Percentiles rank a stretch among this genome's conserved stretches.
These are phyloP conservation scores for Cercospora sp. DNA, from an alignment of 2,329 filamentous ascomycete genomes.

Conservation along the genomic window DNA sequence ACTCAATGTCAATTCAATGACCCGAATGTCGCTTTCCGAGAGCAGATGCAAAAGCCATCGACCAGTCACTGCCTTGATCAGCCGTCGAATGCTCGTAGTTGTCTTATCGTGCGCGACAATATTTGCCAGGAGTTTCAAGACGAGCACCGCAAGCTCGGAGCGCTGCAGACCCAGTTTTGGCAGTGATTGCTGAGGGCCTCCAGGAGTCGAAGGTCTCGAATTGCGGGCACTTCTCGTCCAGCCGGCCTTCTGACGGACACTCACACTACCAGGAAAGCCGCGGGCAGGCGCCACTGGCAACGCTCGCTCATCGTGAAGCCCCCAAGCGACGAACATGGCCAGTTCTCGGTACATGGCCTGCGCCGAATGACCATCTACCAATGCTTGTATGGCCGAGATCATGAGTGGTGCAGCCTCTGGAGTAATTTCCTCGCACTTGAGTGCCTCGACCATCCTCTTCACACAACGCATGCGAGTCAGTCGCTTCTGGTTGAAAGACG, in stretches of 20 bases:
- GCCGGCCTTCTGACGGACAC: slow-evolving; percentile 30
- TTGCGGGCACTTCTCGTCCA: slow-evolving; percentile 31
- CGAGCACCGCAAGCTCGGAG: slow-evolving; percentile 34
- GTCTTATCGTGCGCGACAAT: slow-evolving; percentile 31
- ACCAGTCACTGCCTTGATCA: slow-evolving; percentile 91
- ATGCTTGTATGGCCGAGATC: slow-evolving; percentile 72
- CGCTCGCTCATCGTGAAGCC: slow-evolving; percentile 66
- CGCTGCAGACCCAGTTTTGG: slow-evolving; percentile 26
- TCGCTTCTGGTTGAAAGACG: slow-evolving; percentile 86
- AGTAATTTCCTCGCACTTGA: slow-evolving; percentile 80
- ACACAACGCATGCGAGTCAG: slow-evolving; percentile 89
- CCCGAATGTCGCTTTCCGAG: slow-evolving; percentile 79
- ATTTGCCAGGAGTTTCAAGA: slow-evolving; percentile 33
- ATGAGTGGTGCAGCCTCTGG: slow-evolving; percentile 73
- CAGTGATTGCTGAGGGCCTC: slow-evolving; percentile 18
- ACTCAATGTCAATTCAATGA: slow-evolving; percentile 76
- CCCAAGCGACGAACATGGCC: slow-evolving; percentile 90
- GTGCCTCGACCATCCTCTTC: slow-evolving; percentile 82
- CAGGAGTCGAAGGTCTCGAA: slow-evolving; percentile 33
- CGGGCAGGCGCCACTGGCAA: slow-evolving; percentile 27
- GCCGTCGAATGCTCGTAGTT: slow-evolving; percentile 56
- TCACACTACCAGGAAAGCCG: slow-evolving; percentile 33
- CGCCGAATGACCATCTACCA: slow-evolving; percentile 78
- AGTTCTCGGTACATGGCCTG: slow-evolving; percentile 83
- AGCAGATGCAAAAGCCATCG: slow-evolving; percentile 78